These are phyloP conservation scores for Hypholoma sublateritium DNA, from an alignment of 768 basidiomycete genomes.

Conservation along the genomic window DNA sequence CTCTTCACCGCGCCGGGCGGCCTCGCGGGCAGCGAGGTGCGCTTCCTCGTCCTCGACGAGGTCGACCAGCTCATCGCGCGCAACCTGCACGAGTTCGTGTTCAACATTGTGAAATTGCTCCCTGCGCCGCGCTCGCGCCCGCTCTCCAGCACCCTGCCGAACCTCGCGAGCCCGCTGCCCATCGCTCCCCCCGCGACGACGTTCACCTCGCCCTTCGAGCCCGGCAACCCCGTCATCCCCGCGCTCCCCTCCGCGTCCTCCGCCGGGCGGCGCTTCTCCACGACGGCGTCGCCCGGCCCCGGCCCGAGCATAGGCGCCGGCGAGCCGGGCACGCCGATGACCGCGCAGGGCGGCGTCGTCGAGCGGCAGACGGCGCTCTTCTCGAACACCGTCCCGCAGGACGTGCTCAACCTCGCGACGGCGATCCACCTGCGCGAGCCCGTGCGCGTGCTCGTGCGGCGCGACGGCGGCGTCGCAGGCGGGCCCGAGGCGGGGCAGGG, in stretches of 20 bases:
- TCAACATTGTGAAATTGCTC: conserved; percentile 88
- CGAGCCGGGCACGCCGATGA: conserved; percentile 16
- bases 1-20: conserved; percentile 83
- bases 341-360: conserved; percentile 35
- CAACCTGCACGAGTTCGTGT: conserved; percentile 93
- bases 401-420: conserved; percentile 93
- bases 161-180: conserved; percentile 30
- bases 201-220: conserved; percentile 49
- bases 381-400: conserved; percentile 97
- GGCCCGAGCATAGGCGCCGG: conserved; percentile 20
- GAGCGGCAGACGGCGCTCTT: conserved; percentile 94
- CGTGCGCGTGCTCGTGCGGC: conserved; percentile 93
- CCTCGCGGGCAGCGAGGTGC: conserved; percentile 78
- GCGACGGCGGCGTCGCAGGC: conserved; percentile 81
- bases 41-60: conserved; percentile 94
- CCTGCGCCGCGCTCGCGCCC: conserved; percentile 84
- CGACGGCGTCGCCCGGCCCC: conserved; percentile 47
- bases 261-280: conserved; percentile 57
- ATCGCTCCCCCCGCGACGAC: conserved; percentile 26
- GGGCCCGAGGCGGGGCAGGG: conserved; percentile 59
- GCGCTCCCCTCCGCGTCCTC: conserved; percentile 14
- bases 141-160: conserved; percentile 33
- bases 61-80: conserved; percentile 98
- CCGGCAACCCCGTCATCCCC: conserved; percentile 35
- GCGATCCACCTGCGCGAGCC: conserved; percentile 94